Evolutionary conservation across 164 flowering plant genomes (phyloP).

Genomic region (Cinnamomum chago): DNA sequence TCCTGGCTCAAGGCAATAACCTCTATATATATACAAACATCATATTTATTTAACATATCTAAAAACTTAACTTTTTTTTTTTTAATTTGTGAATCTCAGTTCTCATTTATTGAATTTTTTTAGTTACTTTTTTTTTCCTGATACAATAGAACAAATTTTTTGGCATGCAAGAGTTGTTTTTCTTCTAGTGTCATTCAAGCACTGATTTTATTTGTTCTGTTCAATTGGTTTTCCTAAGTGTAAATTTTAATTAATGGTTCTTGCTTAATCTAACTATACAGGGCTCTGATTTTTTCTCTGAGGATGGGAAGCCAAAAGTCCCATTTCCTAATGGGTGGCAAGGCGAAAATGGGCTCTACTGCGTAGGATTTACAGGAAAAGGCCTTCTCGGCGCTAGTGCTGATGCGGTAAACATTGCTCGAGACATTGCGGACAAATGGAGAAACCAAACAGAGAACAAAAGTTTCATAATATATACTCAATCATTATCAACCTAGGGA

Average conservation of each 20-base stretch:
- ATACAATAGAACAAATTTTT: background rate
- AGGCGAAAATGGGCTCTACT: conserved; percentile 58
- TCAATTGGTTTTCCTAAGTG: background rate
- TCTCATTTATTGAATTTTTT: background rate
- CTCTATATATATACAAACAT: background rate
- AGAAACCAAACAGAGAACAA: background rate
- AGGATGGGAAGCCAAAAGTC: conserved; percentile 50
- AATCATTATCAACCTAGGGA: background rate
- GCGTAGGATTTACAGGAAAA: conserved; percentile 71
- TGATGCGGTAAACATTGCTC: conserved; percentile 58
- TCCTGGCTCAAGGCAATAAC: conserved; percentile 67
- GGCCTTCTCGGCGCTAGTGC: conserved; percentile 65
- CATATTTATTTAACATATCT: background rate
- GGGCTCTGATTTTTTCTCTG: conserved; percentile 58
- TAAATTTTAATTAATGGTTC: background rate
- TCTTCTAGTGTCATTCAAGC: background rate
- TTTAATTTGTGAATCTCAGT: background rate
- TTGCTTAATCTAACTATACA: conserved; percentile 15
- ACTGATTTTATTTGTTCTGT: background rate
- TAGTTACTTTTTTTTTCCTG: background rate
- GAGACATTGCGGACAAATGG: conserved; percentile 40
- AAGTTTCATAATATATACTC: background rate
- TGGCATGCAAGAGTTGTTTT: background rate
- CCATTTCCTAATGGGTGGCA: conserved; percentile 71
- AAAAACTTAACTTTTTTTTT: background rate